Evolutionary conservation across 140 eudicot species (phyloP).

Genomic region (Oenanthe javanica): DNA sequence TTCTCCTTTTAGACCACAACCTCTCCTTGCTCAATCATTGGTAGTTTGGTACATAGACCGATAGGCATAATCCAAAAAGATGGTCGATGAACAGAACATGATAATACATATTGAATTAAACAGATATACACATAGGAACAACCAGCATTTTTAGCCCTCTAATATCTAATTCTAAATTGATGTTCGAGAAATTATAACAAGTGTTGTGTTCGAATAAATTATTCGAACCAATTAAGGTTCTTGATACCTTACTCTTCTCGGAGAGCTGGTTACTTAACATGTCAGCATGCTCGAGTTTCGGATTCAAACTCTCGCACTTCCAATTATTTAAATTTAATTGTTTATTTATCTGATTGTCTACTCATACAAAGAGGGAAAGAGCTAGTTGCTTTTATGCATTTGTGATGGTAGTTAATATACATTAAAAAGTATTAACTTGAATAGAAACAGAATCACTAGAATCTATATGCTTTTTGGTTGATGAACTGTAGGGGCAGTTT

Average conservation of each 20-base stretch:
- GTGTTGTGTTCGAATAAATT: too few species aligned
- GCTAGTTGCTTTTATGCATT: too few species aligned
- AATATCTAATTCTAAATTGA: background rate
- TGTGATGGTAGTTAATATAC: too few species aligned
- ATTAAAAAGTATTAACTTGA: background rate
- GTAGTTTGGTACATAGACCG: slow-evolving; percentile 10
- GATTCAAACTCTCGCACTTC: too few species aligned
- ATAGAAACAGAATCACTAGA: background rate
- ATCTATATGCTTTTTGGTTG: background rate
- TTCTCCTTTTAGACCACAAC: slow-evolving; percentile 13
- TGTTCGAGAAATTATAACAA: background rate
- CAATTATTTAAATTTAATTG: too few species aligned
- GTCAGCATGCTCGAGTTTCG: too few species aligned
- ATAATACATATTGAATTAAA: background rate
- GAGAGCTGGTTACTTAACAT: too few species aligned
- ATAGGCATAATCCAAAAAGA: slow-evolving; percentile 28
- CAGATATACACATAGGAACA: too few species aligned
- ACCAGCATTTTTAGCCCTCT: background rate
- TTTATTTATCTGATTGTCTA: too few species aligned
- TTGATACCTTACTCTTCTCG: too few species aligned
- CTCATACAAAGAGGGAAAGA: background rate
- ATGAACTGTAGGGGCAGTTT: background rate
- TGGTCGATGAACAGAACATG: slow-evolving; percentile 28
- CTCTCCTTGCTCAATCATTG: slow-evolving; percentile 44
- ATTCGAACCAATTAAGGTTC: too few species aligned